Percentiles rank a stretch among this genome's conserved stretches.
These are phyloP conservation scores for Westerdykella aurantiaca DNA, from an alignment of 2,329 filamentous ascomycete genomes.

Conservation along the genomic window DNA sequence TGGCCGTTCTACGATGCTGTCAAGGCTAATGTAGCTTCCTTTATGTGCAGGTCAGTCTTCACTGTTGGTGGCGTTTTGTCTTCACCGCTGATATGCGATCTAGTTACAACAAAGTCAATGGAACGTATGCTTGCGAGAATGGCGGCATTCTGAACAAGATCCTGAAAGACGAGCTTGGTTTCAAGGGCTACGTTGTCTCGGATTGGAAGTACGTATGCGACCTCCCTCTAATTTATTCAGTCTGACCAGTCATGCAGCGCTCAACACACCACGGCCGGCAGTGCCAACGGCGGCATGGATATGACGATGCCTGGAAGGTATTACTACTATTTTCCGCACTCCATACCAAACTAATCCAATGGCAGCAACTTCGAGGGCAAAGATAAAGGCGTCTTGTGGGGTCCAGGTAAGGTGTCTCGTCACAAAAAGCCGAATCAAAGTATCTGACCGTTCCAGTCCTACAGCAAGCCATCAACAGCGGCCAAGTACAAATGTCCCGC, in stretches of 20 bases:
- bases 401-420: slow-evolving; percentile 26
- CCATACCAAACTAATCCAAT: no score
- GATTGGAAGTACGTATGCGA: slow-evolving; percentile 38
- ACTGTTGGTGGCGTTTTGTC: not conserved
- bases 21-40: slow-evolving; percentile 54
- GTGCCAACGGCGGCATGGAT: slow-evolving; percentile 45
- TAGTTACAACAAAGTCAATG: slow-evolving; percentile 42
- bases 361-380: slow-evolving; percentile 28
- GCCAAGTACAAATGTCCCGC: slow-evolving; percentile 34
- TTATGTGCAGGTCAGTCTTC: slow-evolving; percentile 41
- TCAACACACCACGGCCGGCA: slow-evolving; percentile 42
- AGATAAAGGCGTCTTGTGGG: slow-evolving; percentile 51
- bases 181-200: slow-evolving; percentile 43
- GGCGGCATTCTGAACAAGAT: slow-evolving; percentile 45
- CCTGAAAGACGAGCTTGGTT: slow-evolving; percentile 49
- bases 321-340: not conserved
- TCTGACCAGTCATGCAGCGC: slow-evolving; percentile 26
- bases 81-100: not conserved
- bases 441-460: slow-evolving; percentile 35
- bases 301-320: slow-evolving; percentile 55
- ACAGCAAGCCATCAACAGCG: slow-evolving; percentile 48
- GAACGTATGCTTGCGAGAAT: slow-evolving; percentile 48
- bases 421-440: not conserved
- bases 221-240: not conserved
- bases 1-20: slow-evolving; percentile 75